These are phyloP conservation scores for Microdochium nivale DNA, from an alignment of 2,329 filamentous ascomycete genomes.

Conservation along the genomic window DNA sequence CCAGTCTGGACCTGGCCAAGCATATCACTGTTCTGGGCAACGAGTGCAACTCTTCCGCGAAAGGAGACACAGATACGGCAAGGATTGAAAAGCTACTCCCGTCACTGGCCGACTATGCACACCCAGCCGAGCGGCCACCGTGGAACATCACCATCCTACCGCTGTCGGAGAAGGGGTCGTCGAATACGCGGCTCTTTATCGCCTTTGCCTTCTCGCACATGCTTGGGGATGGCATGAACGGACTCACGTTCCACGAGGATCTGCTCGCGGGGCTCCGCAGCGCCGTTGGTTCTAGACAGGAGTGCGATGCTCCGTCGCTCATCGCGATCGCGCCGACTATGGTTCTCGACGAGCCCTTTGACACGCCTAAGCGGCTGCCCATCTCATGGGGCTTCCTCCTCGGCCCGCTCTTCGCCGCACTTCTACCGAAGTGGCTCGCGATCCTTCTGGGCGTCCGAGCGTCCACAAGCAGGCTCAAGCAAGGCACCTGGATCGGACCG, in stretches of 20 bases:
- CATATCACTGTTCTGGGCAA: conserved; percentile 24
- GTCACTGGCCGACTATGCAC: conserved; percentile 23
- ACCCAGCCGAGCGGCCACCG: conserved; percentile 21
- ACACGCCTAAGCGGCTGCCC: conserved; percentile 25
- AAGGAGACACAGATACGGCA: conserved; percentile 2
- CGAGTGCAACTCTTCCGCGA: neutral
- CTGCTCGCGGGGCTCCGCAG: conserved; percentile 20
- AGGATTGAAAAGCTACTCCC: conserved; percentile 16
- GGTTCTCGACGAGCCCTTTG: conserved; percentile 25
- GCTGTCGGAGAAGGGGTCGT: conserved; percentile 4
- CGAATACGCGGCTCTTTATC: conserved; percentile 18
- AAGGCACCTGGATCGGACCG: conserved; percentile 23
- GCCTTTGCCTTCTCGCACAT: conserved; percentile 33
- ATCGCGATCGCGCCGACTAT: conserved; percentile 3
- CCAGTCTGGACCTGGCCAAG: conserved; percentile 24
- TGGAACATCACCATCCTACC: conserved; percentile 32
- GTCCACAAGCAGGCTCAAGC: conserved; percentile 13
- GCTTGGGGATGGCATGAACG: conserved; percentile 32
- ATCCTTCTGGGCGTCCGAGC: conserved; percentile 21
- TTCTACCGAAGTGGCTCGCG: conserved; percentile 25
- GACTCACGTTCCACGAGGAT: conserved; percentile 30
- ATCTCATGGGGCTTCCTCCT: conserved; percentile 36
- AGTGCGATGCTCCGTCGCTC: conserved; percentile 1
- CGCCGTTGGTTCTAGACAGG: neutral
- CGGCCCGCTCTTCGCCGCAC: conserved; percentile 23